Evolutionary conservation across 768 basidiomycete species (phyloP).

Genomic region (Lactarius hengduanensis): DNA sequence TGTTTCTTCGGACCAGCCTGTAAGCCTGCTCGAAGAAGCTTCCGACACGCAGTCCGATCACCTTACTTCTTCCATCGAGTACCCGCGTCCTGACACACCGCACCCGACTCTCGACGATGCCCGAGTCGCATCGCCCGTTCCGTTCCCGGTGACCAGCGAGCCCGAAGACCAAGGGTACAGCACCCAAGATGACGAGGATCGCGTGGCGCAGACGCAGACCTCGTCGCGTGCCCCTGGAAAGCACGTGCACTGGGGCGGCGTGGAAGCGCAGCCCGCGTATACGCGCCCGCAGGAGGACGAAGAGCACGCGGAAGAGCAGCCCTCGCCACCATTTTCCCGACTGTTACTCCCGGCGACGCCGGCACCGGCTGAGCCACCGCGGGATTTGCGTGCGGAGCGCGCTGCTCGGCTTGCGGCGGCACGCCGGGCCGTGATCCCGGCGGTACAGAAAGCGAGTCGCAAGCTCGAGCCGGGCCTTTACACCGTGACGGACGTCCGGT

Average conservation of each 20-base stretch:
- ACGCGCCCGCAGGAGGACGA: slow-evolving; percentile 15
- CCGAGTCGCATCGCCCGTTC: slow-evolving; percentile 9
- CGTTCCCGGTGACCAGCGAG: slow-evolving; percentile 18
- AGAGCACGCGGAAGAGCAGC: slow-evolving; percentile 9
- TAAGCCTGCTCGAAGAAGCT: slow-evolving; percentile 7
- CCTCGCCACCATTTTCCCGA: slow-evolving; percentile 23
- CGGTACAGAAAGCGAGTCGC: slow-evolving; percentile 7
- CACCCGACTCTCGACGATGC: slow-evolving; percentile 18
- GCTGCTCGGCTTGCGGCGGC: slow-evolving; percentile 10
- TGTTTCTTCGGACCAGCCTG: not conserved
- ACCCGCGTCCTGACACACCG: slow-evolving; percentile 19
- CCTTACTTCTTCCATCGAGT: slow-evolving; percentile 20
- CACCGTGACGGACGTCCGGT: slow-evolving; percentile 26
- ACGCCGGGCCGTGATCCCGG: slow-evolving; percentile 10
- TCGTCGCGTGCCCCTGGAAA: slow-evolving; percentile 9
- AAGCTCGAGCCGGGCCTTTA: slow-evolving; percentile 27
- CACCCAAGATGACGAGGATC: slow-evolving; percentile 28
- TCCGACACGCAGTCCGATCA: slow-evolving; percentile 24
- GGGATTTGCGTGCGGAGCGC: slow-evolving; percentile 19
- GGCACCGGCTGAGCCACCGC: slow-evolving; percentile 1
- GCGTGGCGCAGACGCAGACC: slow-evolving; percentile 3
- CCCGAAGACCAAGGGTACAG: slow-evolving; percentile 28
- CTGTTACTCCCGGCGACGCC: slow-evolving; percentile 20
- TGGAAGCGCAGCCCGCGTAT: slow-evolving; percentile 22
- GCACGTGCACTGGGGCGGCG: slow-evolving; percentile 25